These are phyloP conservation scores for Circinella umbellata DNA, from an alignment of 371 early-diverging fungal genomes.

Conservation along the genomic window DNA sequence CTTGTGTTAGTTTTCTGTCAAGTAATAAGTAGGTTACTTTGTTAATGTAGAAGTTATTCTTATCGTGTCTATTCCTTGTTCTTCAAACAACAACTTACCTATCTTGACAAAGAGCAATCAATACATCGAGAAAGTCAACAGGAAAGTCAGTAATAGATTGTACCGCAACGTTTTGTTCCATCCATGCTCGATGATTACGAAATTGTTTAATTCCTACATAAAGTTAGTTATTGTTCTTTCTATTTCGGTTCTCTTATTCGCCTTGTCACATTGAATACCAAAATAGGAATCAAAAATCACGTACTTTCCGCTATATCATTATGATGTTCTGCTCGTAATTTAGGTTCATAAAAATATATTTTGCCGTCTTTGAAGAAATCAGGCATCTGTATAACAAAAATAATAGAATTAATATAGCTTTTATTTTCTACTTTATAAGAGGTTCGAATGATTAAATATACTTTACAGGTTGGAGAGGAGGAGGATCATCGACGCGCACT, in stretches of 20 bases:
- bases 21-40: no score
- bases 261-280: neutral
- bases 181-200: constrained; percentile 26
- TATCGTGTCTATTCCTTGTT: no score
- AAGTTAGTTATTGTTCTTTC: neutral
- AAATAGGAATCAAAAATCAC: neutral
- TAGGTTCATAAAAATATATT: constrained; percentile 35
- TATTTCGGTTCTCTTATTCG: neutral
- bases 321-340: constrained; percentile 43
- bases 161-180: constrained; percentile 17
- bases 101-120: constrained; percentile 45
- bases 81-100: constrained; percentile 19
- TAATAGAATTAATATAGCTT: neutral
- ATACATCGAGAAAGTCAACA: constrained; percentile 22
- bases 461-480: neutral
- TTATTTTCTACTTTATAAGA: neutral
- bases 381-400: neutral
- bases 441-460: neutral
- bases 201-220: constrained; percentile 36
- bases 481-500: constrained; percentile 1
- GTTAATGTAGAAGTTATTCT: no score
- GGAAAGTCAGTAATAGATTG: constrained; percentile 28
- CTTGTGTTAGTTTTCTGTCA: no score
- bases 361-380: constrained; percentile 45
- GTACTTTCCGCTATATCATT: constrained; percentile 27